These are phyloP conservation scores for Aspergillus fumigatiaffinis DNA, from an alignment of 2,329 filamentous ascomycete genomes.

Conservation along the genomic window DNA sequence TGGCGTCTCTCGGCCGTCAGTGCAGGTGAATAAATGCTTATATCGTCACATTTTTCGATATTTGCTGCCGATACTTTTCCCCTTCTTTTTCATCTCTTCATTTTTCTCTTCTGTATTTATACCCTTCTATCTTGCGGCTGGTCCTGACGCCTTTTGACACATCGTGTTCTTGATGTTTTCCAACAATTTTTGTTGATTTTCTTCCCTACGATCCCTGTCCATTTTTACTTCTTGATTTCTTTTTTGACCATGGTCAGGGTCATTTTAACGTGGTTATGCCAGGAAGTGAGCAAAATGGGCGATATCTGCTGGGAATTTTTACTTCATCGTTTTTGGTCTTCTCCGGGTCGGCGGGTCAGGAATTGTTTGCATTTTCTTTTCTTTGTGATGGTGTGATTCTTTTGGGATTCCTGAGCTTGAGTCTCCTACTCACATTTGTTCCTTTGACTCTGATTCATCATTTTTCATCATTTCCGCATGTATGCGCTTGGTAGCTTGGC, in stretches of 20 bases:
- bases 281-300: slow-evolving; percentile 37
- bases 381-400: slow-evolving; percentile 18
- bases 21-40: slow-evolving; percentile 13
- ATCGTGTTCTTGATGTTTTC: slow-evolving; percentile 28
- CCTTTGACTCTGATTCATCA: slow-evolving; percentile 1
- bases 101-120: slow-evolving; percentile 19
- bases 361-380: slow-evolving; percentile 16
- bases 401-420: slow-evolving; percentile 6
- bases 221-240: slow-evolving; percentile 17
- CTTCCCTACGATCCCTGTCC: slow-evolving; percentile 15
- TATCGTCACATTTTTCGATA: slow-evolving; percentile 2
- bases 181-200: slow-evolving; percentile 21
- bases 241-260: slow-evolving; percentile 21
- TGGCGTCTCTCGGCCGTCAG: background rate
- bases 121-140: slow-evolving; percentile 33
- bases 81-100: slow-evolving; percentile 1
- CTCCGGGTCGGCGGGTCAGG: slow-evolving; percentile 33
- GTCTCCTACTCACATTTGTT: slow-evolving; percentile 6
- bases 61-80: background rate
- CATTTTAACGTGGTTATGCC: slow-evolving; percentile 39
- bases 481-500: slow-evolving; percentile 9
- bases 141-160: slow-evolving; percentile 31
- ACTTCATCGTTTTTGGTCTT: slow-evolving; percentile 37
- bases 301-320: slow-evolving; percentile 24
- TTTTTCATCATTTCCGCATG: slow-evolving; percentile 1